Evolutionary conservation across 805 yeast species (phyloP), one percentile per base, ranked within the genome.

Genomic region (Starmera quercuum): DNA sequence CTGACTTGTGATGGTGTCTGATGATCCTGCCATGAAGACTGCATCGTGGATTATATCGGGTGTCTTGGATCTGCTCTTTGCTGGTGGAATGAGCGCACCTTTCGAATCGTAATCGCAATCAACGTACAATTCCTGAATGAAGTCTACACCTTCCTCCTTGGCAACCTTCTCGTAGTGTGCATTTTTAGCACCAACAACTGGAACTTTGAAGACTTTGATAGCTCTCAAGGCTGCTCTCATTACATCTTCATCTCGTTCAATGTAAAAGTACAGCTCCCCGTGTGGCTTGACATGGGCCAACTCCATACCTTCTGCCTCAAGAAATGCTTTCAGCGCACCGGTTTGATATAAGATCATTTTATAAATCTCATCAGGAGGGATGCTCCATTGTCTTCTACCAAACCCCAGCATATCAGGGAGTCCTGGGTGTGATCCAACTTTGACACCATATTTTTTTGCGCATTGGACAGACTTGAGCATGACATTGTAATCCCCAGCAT

Each of bases 301-400:
- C 13, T 40, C 45, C 47, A 58, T 36, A 11, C 58, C 61, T 35
- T 59, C 64, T 14, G 61, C 56, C 29, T 57, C 58, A 24, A 58
- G 41, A 29, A 60, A 58, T 2, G 59, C 62, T 29, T 58, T 53
- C 23, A 61, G 39, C 3, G 66, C 66, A 8, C 66, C 66, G 12
- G 62, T 58, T 43, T 61, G 67, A 32, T 61, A 61, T 33, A 62
- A 35, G 5, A 62, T 59, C 44, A 59, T n/a, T n/a, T n/a, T n/a
- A n/a, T n/a, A n/a, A n/a, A n/a, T n/a, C n/a, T n/a, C n/a, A n/a
- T n/a, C n/a, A n/a, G n/a, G n/a, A n/a, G n/a, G n/a, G n/a, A n/a
- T n/a, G n/a, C n/a, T n/a, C n/a, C n/a, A n/a, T n/a, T n/a, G n/a
- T n/a, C n/a, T n/a, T n/a, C n/a, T n/a, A n/a, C n/a, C n/a, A n/a